Evolutionary conservation across 2,329 filamentous ascomycete species (phyloP), one percentile per base, ranked within the genome.

Genomic region (Trichoderma pleuroti): DNA sequence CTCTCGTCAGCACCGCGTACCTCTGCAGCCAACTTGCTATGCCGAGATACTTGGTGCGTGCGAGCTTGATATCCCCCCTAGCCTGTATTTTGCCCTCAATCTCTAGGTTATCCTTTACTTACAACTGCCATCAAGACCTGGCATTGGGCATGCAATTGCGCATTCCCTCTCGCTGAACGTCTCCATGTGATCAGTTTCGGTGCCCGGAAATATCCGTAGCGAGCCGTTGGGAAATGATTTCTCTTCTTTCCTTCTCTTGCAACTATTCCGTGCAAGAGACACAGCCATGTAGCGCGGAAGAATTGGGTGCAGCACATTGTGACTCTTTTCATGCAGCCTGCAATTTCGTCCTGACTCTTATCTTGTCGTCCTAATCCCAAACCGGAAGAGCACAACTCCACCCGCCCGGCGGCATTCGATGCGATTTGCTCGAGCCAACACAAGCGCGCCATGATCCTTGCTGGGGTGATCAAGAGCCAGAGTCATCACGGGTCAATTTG

Each of bases 281-380:
- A 59, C 39, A 34, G 14, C 16, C 34, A 16, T 24, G 52, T 52
- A 30, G 30, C 32, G 18, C 52, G 4, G 32, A 39, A 42, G 64
- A 34, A 57, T 8, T 28, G 24, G 52, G 16, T 24, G 12, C 63
- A 42, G 52, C 64, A 18, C 63, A 26, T 67, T 26, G 64, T 67
- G 64, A 67, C 64, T 67, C 64, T 42, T 52, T 59, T 18, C 5
- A 28, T 59, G 64, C 64, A 42, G 34, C 64, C 28, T 46, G 52
- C 52, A 61, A 60, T 66, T 54, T 62, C 60, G 24, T 8, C 24
- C 24, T 67, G 64, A 67, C 64, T 67, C 52, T 26, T 26, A 42
- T 34, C 26, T n/a, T 59, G 26, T 1, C 18, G 34, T 36, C 32
- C 57, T 59, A 63, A 21, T n/a, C 42, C 42, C 32, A 42, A 62